Percentiles rank a stretch among this genome's conserved stretches.
Evolutionary conservation across 2,329 filamentous ascomycete genomes (phyloP).

Genomic region (Claviceps lovelessii): DNA sequence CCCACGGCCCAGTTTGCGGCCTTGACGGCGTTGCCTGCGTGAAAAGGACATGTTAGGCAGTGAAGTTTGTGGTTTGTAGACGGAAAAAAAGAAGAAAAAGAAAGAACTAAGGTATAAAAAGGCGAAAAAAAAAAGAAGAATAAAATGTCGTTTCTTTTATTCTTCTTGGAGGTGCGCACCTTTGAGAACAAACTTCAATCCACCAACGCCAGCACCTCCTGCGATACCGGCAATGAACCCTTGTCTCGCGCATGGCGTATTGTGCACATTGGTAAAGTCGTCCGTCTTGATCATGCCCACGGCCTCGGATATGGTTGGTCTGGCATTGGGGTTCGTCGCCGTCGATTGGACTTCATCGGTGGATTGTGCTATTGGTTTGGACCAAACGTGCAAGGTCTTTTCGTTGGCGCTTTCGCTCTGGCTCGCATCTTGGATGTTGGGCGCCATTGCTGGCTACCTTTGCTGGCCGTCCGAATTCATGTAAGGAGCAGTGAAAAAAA

Average conservation of each 20-base stretch:
- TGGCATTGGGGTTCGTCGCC: conserved; percentile 11
- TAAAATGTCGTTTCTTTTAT: neutral
- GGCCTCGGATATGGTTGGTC: conserved; percentile 39
- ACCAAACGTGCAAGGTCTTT: conserved; percentile 24
- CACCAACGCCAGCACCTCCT: conserved; percentile 61
- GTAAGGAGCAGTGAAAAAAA: neutral
- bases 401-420: conserved; percentile 12
- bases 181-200: conserved; percentile 57
- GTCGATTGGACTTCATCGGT: conserved; percentile 8
- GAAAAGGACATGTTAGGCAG: neutral
- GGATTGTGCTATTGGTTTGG: conserved; percentile 18
- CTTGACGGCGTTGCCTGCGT: conserved; percentile 22
- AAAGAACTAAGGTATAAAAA: neutral
- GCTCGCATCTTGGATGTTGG: conserved; percentile 15
- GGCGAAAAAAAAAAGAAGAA: too few species aligned
- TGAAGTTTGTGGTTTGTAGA: neutral
- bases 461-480: conserved; percentile 4
- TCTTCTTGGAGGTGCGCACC: conserved; percentile 32
- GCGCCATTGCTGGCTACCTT: conserved; percentile 23
- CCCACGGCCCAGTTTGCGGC: conserved; percentile 79
- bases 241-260: conserved; percentile 71
- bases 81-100: neutral
- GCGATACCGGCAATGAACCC: conserved; percentile 73
- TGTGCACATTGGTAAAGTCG: conserved; percentile 60
- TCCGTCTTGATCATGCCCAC: conserved; percentile 51